Base-by-base conservation (phyloP, 768 basidiomycete species). In the Leccinellum albellum region DNA sequence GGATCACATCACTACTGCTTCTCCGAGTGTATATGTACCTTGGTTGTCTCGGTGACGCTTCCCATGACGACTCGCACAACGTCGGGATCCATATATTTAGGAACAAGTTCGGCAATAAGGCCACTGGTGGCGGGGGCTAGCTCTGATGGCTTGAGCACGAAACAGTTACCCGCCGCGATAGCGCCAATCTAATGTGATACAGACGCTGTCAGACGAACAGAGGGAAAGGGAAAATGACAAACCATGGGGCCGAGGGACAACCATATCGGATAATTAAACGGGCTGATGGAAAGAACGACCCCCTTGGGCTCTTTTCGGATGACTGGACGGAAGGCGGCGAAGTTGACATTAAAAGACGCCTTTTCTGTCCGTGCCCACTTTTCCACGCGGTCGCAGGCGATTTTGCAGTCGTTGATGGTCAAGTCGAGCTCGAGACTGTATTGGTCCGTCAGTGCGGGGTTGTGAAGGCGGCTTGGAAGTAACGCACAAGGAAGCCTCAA, bases 231-330 rank as follows among this genome's bases (percentile, higher is more conserved):
- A 14, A 4, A 2, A 0, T 24, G 13, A 9, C 80, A 26, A 56
- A 87, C 87, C 60, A 92, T 58, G 14, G 87, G 86, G 1, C 76
- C 74, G 9, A 89, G 33, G 0, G 79, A 69, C 52, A 88, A 70
- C 76, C 78, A 85, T 13, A 90, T 57, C 0, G 89, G 89, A 65
- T 86, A 89, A 69, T 90, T 91, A 78, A 88, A 90, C 0, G 88
- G 86, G 32, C 76, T 76, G 55, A 91, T 85, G 63, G 88, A 81
- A 46, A 90, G 73, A 1, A 87, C 79, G 26, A 84, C 79, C 3
- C 89, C 89, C 68, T 93, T 94, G 45, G 92, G 78, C 61, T 90
- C 88, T 64, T 90, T 89, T 53, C 82, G 77, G 3, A 89, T 78
- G 14, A 78, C 75, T 1, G 89, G 89, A 9, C 78, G 75, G 78